Evolutionary conservation across 2,329 filamentous ascomycete species (phyloP).

Genomic region (Botryosphaeria dothidea): DNA sequence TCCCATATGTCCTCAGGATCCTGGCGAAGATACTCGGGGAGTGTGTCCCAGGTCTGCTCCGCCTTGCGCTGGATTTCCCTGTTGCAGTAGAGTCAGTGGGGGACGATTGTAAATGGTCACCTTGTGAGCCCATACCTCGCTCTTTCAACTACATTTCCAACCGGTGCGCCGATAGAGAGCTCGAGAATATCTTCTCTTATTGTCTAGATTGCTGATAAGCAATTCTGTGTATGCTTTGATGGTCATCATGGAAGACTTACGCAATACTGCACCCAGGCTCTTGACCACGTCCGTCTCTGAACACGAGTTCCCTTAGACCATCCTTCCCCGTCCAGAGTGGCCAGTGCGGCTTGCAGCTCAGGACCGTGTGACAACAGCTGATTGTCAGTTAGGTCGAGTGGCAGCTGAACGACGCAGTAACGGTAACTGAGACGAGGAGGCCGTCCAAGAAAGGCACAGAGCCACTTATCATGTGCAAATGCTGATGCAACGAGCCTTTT

Average conservation of each 20-base stretch:
- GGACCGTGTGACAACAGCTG: slow-evolving; percentile 46
- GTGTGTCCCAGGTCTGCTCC: slow-evolving; percentile 26
- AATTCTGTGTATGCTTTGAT: background rate
- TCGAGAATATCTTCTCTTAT: slow-evolving; percentile 59
- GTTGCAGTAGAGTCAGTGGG: background rate
- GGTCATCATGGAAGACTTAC: slow-evolving; percentile 20
- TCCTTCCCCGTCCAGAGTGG: background rate
- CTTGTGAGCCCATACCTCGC: slow-evolving; percentile 26
- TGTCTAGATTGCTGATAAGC: background rate
- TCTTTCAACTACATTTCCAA: slow-evolving; percentile 40
- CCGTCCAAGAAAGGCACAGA: slow-evolving; percentile 55
- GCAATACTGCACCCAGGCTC: slow-evolving; percentile 52
- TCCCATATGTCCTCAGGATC: slow-evolving; percentile 19
- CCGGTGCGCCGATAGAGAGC: slow-evolving; percentile 49
- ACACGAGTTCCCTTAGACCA: slow-evolving; percentile 40
- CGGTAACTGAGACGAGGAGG: slow-evolving; percentile 56
- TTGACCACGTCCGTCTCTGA: slow-evolving; percentile 46
- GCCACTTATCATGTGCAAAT: slow-evolving; percentile 50
- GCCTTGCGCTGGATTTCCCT: slow-evolving; percentile 27
- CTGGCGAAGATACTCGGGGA: slow-evolving; percentile 32
- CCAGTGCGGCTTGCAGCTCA: background rate
- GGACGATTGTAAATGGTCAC: background rate
- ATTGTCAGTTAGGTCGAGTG: slow-evolving; percentile 56
- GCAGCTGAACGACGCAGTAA: slow-evolving; percentile 56
- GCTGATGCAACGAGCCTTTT: slow-evolving; percentile 34